Evolutionary conservation across 1,139 yeast genomes (phyloP), one percentile per base, ranked within the genome.

Genomic region (Groenewaldozyma sp.): DNA sequence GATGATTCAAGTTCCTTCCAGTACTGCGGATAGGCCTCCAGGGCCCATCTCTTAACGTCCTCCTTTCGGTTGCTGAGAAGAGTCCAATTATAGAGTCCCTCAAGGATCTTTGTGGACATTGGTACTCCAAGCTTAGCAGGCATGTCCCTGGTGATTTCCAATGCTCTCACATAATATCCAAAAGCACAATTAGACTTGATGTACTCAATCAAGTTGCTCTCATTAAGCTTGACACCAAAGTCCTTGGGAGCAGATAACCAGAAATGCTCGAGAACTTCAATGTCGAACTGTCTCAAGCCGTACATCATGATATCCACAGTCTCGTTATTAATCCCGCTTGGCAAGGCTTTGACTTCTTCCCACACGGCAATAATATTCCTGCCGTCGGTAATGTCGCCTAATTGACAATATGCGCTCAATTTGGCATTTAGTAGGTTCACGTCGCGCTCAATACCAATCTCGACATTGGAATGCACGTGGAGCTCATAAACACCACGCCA

Each of bases 101-200:
- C 67, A 31, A 82, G 56, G 4, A 77, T 67, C n/a, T 74, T 76
- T 4, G 62, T 57, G 13, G 70, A 63, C 2, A 80, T 62, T 11
- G 63, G 63, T 7, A 78, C 55, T 14, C 76, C 80, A 46, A 70
- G 69, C 38, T 74, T 52, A 5, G 46, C 72, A 24, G 65, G 67
- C 62, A 78, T 71, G 34, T 65, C 68, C 28, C 66, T 65, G 1
- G 75, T 67, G 19, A 78, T 59, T 16, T 64, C 67, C 14, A 79
- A 61, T 0, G 93, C 93, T 3, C 74, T 71, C 22, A 71, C 70
- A 29, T 70, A 71, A 37, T 70, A 63, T 2, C 82, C 88, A 53
- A 78, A 78, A 50, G 80, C 80, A 45, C 84, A 82, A 55, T 82
- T 78, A 1, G 91, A 86, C 45, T 82, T 73, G 35, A 83, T 60